Percentiles rank a stretch among this genome's conserved stretches.
Evolutionary conservation across 176 grass and related monocot species (phyloP).

Genomic region (Lolium perenne): DNA sequence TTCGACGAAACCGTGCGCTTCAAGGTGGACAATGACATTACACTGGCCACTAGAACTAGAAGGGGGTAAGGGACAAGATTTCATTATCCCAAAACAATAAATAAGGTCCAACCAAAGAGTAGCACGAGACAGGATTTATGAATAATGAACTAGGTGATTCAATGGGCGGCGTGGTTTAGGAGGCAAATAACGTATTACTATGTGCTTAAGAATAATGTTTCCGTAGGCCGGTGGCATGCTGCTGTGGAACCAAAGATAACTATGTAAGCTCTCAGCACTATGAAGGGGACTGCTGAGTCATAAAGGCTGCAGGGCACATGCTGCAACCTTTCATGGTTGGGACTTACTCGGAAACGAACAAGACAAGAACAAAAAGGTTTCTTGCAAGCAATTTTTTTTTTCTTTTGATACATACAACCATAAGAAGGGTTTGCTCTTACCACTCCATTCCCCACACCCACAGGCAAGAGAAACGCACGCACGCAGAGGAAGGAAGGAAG

Average conservation of each 20-base stretch:
- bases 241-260: slow-evolving; percentile 2
- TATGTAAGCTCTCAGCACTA: neutral
- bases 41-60: neutral
- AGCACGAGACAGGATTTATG: neutral
- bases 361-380: slow-evolving; percentile 28
- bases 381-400: neutral
- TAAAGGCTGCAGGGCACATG: slow-evolving; percentile 45
- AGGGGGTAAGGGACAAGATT: neutral
- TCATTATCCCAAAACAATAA: slow-evolving; percentile 1
- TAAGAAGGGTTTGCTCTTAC: neutral
- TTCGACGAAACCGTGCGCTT: slow-evolving; percentile 32
- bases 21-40: slow-evolving; percentile 31
- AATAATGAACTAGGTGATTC: neutral
- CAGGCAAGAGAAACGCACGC: neutral
- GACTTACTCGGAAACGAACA: slow-evolving; percentile 3
- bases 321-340: slow-evolving; percentile 16
- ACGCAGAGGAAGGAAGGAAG: too few relatives aligned
- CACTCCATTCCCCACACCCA: slow-evolving; percentile 15
- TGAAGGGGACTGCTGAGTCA: slow-evolving; percentile 7
- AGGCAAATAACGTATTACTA: slow-evolving; percentile 1
- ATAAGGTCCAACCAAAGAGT: neutral
- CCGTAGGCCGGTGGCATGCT: neutral
- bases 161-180: slow-evolving; percentile 8
- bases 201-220: slow-evolving; percentile 12
- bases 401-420: neutral